Evolutionary conservation across 225 moss, liverwort and hornwort species (phyloP), one percentile per base, ranked within the genome.

Genomic region (Pleurozium schreberi): DNA sequence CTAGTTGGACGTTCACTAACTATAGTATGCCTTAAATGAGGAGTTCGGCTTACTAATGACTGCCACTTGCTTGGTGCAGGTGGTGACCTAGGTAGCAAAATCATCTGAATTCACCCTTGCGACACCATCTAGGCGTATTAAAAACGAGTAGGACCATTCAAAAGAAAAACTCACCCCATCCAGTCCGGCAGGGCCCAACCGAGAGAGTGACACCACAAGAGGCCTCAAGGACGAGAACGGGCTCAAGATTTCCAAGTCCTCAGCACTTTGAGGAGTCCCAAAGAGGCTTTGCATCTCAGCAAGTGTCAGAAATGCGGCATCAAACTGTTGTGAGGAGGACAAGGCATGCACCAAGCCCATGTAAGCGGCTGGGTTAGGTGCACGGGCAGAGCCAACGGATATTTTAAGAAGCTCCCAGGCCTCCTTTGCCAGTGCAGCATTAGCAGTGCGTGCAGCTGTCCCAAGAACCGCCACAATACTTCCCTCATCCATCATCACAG

Each of bases 161-260:
- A 42, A 68, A 77, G 80, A 64, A 30, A 60, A 63, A 93, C 96
- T 96, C 90, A 98, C 98, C 90, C 96, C 96, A 92, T 98, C 98
- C 84, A 98, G 84, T 87, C 94, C 95, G 71, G 92, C 90, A 88
- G 93, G 88, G 80, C 98, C 98, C 85, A 96, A 94, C 85, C 89
- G 92, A 75, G 96, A 86, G 68, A 95, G 95, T 57, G 96, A 96
- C 79, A 92, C 82, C 82, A 98, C 98, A 90, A 98, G 95, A 76
- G 97, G 98, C 76, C 88, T 91, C 91, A 98, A 91, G 36, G 96
- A 97, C 57, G 96, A 94, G 75, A 96, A 95, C 14, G 98, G 98
- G 75, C 96, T 96, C 57, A 98, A 86, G 47, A 97, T 89, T 87
- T 98, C 97, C 75, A 88, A 84, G 59, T 97, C 98, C 69, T 90